phyloP scores from a whole-genome alignment of 2,329 filamentous ascomycete species.

The Tympanopsis confertula region DNA sequence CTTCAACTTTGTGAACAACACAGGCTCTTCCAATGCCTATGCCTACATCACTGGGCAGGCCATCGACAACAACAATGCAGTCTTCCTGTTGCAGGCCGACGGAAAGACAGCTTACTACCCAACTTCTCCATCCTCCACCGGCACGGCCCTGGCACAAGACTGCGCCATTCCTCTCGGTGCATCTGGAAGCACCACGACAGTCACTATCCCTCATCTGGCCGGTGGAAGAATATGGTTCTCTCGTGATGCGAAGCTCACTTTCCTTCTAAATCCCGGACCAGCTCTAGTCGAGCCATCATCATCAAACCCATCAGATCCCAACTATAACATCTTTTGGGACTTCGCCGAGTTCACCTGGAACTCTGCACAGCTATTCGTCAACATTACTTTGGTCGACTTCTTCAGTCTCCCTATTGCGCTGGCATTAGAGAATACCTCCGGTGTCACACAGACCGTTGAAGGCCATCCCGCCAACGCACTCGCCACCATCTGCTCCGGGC shows the following conservation, averaged over 20 bases:
- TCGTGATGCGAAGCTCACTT: conserved; percentile 46
- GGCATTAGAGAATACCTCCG: conserved; percentile 21
- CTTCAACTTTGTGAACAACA: conserved; percentile 55
- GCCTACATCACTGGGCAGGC: conserved; percentile 62
- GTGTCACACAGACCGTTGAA: conserved; percentile 22
- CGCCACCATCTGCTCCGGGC: conserved; percentile 32
- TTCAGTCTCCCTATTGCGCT: conserved; percentile 50
- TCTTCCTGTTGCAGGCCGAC: conserved; percentile 54
- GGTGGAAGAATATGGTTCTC: conserved; percentile 66
- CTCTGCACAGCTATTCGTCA: conserved; percentile 46
- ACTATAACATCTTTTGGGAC: conserved; percentile 49
- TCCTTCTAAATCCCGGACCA: conserved; percentile 60
- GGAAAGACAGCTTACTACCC: conserved; percentile 57
- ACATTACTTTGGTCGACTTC: conserved; percentile 69
- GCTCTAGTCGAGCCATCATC: conserved; percentile 66
- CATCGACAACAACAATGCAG: conserved; percentile 42
- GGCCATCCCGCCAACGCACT: conserved; percentile 40
- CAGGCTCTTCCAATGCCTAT: conserved; percentile 45
- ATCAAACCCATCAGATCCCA: conserved; percentile 51
- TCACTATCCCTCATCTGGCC: conserved; percentile 59
- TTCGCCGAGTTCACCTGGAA: conserved; percentile 65
- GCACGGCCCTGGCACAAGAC: conserved; percentile 39
- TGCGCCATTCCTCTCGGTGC: conserved; percentile 52
- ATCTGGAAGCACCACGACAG: conserved; percentile 42
- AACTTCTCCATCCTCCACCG: conserved; percentile 36